Evolutionary conservation across 805 yeast genomes (phyloP).

Genomic region (Ogataea thermomethanolica): DNA sequence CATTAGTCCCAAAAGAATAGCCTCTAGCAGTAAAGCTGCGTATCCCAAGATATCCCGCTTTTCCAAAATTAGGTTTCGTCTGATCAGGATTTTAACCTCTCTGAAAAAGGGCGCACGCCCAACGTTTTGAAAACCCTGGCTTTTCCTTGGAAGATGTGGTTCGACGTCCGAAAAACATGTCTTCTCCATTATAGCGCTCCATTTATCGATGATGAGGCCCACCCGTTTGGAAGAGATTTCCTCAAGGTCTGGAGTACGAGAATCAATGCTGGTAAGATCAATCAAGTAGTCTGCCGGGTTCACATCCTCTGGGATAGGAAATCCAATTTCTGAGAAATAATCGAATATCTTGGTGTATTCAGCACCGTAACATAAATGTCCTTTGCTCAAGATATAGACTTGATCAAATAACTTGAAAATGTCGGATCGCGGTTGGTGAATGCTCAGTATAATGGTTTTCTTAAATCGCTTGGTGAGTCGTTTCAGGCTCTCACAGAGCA

Average conservation of each 20-base stretch:
- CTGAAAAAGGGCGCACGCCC: constrained; percentile 40
- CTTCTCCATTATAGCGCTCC: constrained; percentile 34
- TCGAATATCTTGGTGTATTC: constrained; percentile 37
- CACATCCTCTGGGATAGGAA: constrained; percentile 40
- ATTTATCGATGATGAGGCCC: constrained; percentile 31
- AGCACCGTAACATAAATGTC: constrained; percentile 47
- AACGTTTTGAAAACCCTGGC: constrained; percentile 21
- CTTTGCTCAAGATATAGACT: constrained; percentile 64
- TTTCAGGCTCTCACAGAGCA: constrained; percentile 58
- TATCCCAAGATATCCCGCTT: constrained; percentile 50
- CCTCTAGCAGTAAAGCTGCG: constrained; percentile 39
- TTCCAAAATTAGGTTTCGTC: constrained; percentile 45
- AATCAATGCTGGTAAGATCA: constrained; percentile 56
- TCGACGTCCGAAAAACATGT: neutral
- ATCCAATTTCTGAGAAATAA: constrained; percentile 50
- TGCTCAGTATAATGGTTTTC: constrained; percentile 68
- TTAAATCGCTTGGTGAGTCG: constrained; percentile 52
- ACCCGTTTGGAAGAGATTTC: constrained; percentile 34
- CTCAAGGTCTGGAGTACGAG: constrained; percentile 38
- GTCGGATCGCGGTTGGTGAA: constrained; percentile 84
- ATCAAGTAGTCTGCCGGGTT: constrained; percentile 64
- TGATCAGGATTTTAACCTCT: constrained; percentile 42
- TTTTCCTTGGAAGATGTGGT: neutral
- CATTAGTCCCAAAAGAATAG: constrained; percentile 51
- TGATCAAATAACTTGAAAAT: constrained; percentile 66